phyloP scores from a whole-genome alignment of 139 green algal genomes.

The Chlorella sp. region DNA sequence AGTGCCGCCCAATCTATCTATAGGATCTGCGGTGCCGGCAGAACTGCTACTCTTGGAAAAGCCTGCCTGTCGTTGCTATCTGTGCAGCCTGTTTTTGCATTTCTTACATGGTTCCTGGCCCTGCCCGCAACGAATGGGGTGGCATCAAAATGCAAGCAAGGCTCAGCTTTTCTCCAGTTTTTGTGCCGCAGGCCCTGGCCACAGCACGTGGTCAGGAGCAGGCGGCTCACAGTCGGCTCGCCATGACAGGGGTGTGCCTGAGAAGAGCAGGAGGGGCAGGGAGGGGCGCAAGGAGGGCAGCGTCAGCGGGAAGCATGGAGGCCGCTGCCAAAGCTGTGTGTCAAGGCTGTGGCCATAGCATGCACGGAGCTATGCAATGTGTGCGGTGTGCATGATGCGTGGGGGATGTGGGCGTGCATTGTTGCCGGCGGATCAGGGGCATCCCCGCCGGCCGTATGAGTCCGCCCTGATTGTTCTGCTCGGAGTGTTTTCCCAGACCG shows the following conservation, averaged over 20 bases:
- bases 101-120: not conserved
- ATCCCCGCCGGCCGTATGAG: conserved; percentile 3
- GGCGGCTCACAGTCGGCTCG: not conserved
- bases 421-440: not conserved
- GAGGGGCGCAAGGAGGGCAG: not conserved
- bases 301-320: not conserved
- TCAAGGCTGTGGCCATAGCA: not conserved
- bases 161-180: not conserved
- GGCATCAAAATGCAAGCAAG: not conserved
- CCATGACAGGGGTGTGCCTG: not conserved
- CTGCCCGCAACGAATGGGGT: not conserved
- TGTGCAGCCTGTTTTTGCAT: not conserved
- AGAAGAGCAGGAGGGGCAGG: not conserved
- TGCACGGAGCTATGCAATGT: not conserved
- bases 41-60: no score
- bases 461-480: not conserved
- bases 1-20: no score
- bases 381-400: no score
- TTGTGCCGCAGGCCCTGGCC: not conserved
- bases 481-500: conserved; percentile 3
- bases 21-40: no score
- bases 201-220: not conserved
- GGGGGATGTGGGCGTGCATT: not conserved
- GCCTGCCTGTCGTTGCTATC: no score
- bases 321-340: not conserved